phyloP scores from a whole-genome alignment of 2,329 filamentous ascomycete genomes.

The Colletotrichum neosansevieriae region DNA sequence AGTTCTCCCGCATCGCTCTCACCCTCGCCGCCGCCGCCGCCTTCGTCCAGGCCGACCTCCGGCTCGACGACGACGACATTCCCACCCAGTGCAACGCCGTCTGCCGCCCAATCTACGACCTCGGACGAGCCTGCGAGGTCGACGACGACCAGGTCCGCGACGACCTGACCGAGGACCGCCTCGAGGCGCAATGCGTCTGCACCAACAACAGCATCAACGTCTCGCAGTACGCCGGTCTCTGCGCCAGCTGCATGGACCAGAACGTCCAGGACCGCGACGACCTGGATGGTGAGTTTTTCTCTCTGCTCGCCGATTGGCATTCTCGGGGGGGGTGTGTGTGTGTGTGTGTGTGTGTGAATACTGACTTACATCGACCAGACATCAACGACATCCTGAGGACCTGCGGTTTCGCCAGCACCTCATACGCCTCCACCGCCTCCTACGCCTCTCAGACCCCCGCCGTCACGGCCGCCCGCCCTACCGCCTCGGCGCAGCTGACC shows the following conservation, averaged over 20 bases:
- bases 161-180: conserved; percentile 51
- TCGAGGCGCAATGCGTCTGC: conserved; percentile 56
- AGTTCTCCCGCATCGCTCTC: conserved; percentile 38
- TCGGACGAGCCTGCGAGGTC: conserved; percentile 40
- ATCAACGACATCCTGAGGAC: conserved; percentile 42
- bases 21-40: conserved; percentile 35
- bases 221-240: conserved; percentile 48
- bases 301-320: too few relatives aligned
- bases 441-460: conserved; percentile 34
- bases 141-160: conserved; percentile 44
- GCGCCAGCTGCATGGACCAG: conserved; percentile 42
- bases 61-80: conserved; percentile 42
- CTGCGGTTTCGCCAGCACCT: conserved; percentile 42
- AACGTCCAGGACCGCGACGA: conserved; percentile 40
- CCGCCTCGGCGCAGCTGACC: conserved; percentile 39
- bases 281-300: conserved; percentile 38
- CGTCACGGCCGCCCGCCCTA: conserved; percentile 38
- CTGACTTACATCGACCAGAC: conserved; percentile 7
- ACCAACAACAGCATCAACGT: conserved; percentile 57
- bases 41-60: conserved; percentile 37
- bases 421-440: conserved; percentile 35
- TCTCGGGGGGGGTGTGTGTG: too few relatives aligned
- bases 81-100: conserved; percentile 40
- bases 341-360: too few relatives aligned
- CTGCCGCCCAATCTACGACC: conserved; percentile 40